These are phyloP conservation scores for Russula olivacea DNA, from an alignment of 768 basidiomycete species.

Conservation along the genomic window DNA sequence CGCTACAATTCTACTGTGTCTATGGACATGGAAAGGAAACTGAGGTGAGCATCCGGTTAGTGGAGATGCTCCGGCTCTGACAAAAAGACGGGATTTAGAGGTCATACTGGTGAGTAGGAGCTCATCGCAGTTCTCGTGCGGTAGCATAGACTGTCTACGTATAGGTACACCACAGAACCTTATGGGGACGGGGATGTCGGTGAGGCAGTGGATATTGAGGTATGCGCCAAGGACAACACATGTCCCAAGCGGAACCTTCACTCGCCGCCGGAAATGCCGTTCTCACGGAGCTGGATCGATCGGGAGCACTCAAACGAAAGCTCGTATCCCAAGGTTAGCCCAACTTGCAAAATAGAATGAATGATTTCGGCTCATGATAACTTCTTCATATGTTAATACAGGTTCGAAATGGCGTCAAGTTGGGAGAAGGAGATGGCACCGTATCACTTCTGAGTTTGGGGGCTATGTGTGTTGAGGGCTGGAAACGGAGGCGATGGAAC, in stretches of 20 bases:
- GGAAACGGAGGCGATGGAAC: slow-evolving; percentile 87
- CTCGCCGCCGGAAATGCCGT: slow-evolving; percentile 47
- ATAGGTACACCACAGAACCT: slow-evolving; percentile 65
- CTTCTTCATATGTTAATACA: slow-evolving; percentile 25
- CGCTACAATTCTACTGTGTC: slow-evolving; percentile 86
- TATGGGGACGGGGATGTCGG: slow-evolving; percentile 42
- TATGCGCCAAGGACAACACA: slow-evolving; percentile 42
- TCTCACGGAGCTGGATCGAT: slow-evolving; percentile 79
- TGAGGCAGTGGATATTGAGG: slow-evolving; percentile 24
- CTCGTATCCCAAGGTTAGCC: slow-evolving; percentile 47
- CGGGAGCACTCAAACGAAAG: slow-evolving; percentile 65
- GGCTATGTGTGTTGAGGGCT: slow-evolving; percentile 95
- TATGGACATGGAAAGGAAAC: slow-evolving; percentile 97
- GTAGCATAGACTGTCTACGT: background rate
- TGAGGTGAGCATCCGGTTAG: slow-evolving; percentile 50
- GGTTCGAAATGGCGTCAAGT: slow-evolving; percentile 80
- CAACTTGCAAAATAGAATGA: background rate
- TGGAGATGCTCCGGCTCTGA: background rate
- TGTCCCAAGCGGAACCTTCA: slow-evolving; percentile 38
- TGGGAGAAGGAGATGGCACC: slow-evolving; percentile 95
- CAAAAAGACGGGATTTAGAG: slow-evolving; percentile 39
- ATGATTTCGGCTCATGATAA: background rate
- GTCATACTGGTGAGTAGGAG: slow-evolving; percentile 65
- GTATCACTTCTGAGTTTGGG: slow-evolving; percentile 80
- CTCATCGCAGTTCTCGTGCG: background rate